Evolutionary conservation across 1,139 yeast species (phyloP).

Genomic region (Saccharomyces hybrid): DNA sequence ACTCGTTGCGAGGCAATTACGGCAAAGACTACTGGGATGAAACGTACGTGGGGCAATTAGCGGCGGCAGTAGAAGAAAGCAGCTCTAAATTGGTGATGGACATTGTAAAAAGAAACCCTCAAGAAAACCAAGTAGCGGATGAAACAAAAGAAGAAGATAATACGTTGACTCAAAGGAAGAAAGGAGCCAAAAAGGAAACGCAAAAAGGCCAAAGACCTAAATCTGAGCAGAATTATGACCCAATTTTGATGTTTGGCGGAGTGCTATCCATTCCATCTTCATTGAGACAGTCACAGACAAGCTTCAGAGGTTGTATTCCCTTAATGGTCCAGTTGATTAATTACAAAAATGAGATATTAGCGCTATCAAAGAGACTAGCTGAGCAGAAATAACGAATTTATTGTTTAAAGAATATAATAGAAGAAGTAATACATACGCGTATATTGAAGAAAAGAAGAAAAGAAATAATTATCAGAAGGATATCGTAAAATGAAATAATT

Average conservation of each 20-base stretch:
- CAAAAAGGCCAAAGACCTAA: background rate
- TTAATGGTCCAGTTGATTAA: conserved; percentile 21
- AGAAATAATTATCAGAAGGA: background rate
- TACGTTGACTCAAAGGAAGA: conserved; percentile 2
- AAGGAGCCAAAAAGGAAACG: conserved; percentile 1
- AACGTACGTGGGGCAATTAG: conserved; percentile 21
- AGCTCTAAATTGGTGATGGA: background rate
- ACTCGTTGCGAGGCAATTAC: conserved; percentile 25
- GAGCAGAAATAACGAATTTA: conserved; percentile 1
- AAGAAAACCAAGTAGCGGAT: conserved; percentile 1
- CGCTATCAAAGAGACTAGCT: conserved; percentile 3
- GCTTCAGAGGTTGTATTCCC: conserved; percentile 21
- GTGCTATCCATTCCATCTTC: conserved; percentile 24
- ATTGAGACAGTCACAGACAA: conserved; percentile 23
- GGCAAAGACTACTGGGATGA: conserved; percentile 31
- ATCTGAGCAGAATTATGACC: conserved; percentile 13
- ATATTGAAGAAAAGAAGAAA: background rate
- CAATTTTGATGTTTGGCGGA: conserved; percentile 30
- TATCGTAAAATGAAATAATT: background rate
- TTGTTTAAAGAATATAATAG: conserved; percentile 2
- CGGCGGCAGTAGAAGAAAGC: conserved; percentile 9
- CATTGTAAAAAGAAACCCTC: conserved; percentile 5
- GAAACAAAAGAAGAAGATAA: background rate
- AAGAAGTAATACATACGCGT: background rate
- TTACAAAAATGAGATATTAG: conserved; percentile 12